Evolutionary conservation across 768 basidiomycete genomes (phyloP), one percentile per base, ranked within the genome.

Genomic region (Vararia minispora): DNA sequence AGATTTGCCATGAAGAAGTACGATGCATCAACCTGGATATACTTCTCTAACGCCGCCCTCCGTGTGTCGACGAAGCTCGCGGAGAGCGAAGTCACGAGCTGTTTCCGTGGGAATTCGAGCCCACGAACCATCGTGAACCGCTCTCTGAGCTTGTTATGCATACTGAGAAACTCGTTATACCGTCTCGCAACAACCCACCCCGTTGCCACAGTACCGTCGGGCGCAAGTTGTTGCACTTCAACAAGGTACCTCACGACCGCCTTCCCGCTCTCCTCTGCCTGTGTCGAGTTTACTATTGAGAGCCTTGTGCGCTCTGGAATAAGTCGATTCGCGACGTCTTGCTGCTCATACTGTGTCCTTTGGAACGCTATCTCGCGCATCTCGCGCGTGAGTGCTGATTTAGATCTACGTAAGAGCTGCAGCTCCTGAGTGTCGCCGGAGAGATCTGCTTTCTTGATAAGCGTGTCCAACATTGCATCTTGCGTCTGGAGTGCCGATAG

Each of bases 381-480:
- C 52, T 98, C 91, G 40, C 88, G 67, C 12, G 67, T 73, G 63
- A 98, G 73, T 0, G 86, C 75, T 7, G 79, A 70, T 55, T 83
- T 86, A 2, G 90, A 92, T 50, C 76, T 83, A 43, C 66, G 73
- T 33, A 98, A 72, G 30, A 98, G 69, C 41, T 71, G 72, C 16
- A 94, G 70, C 58, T 98, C 92, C 50, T 83, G 79, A 1, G 73
- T 76, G 52, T 88, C 90, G 0, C 92, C 95, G 4, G 87, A 88
- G 27, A 98, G 63, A 53, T 98, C 95, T 1, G 95, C 95, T 56
- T 94, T 92, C 51, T 86, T 86, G 52, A 95, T 88, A 30, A 98
- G 64, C 1, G 79, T 84, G 43, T 86, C 81, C 4, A 99, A 70
- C 64, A 89, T 84, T 25, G 71, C 59, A 39, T 87, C 82, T 49